phyloP scores from a whole-genome alignment of 1,284 basidiomycete species.

The Cronartium quercuum region DNA sequence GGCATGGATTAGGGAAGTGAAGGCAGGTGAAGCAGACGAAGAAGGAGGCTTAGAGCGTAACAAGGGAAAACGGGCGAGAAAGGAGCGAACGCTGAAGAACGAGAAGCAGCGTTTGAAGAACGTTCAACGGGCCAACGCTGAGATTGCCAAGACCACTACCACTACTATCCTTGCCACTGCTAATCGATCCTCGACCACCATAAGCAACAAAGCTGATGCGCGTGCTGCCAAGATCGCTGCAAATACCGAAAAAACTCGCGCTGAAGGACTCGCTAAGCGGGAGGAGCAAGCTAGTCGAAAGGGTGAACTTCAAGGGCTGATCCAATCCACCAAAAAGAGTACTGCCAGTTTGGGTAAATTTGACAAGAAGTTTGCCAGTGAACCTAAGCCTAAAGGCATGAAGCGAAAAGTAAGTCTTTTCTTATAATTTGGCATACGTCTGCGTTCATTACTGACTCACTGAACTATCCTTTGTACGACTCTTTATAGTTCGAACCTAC shows the following conservation, averaged over 20 bases:
- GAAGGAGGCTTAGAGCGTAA: slow-evolving; percentile 39
- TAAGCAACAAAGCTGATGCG: slow-evolving; percentile 38
- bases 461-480: not conserved
- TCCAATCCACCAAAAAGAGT: slow-evolving; percentile 71
- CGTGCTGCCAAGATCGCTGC: slow-evolving; percentile 42
- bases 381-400: slow-evolving; percentile 76
- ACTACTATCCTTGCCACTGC: slow-evolving; percentile 43
- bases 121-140: slow-evolving; percentile 57
- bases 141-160: slow-evolving; percentile 40
- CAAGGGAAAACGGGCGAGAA: slow-evolving; percentile 66
- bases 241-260: slow-evolving; percentile 36
- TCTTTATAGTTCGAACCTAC: slow-evolving; percentile 66
- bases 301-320: slow-evolving; percentile 65
- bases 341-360: slow-evolving; percentile 86
- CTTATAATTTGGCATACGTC: slow-evolving; percentile 12
- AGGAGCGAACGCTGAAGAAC: slow-evolving; percentile 76
- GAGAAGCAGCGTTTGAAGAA: slow-evolving; percentile 74
- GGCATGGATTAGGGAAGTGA: slow-evolving; percentile 69
- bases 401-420: slow-evolving; percentile 75
- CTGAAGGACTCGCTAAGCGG: slow-evolving; percentile 40
- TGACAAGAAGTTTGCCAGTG: slow-evolving; percentile 80
- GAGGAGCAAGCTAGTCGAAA: slow-evolving; percentile 59
- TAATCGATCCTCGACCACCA: slow-evolving; percentile 40
- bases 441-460: not conserved
- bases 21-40: slow-evolving; percentile 19